Base-by-base conservation (phyloP, 2,329 filamentous ascomycete genomes). In the Penicillium sp. region DNA sequence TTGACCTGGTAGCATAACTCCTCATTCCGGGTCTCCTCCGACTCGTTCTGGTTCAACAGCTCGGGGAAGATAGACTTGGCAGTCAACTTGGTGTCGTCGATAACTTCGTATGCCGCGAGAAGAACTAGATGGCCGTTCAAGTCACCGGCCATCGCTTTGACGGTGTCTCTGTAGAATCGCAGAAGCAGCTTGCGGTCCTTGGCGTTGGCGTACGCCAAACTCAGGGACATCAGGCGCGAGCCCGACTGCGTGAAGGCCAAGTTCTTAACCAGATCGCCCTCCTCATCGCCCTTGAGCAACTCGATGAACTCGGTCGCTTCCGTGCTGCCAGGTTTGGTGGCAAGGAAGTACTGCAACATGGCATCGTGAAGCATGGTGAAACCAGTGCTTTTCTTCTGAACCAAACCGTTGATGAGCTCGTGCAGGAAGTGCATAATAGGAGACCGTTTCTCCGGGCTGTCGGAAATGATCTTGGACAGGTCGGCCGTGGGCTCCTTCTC, bases 281-380 rank as follows among this genome's bases (percentile, higher is more conserved):
- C 85, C 63, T 95, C 88, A 56, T 98, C 91, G 32, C 87, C 87
- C 73, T 94, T 95, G 62, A 98, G 76, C 57, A 94, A 78, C 68
- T 97, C 90, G 47, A 94, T 73, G 63, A 95, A 96, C 59, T 95
- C 89, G 26, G 77, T 86, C 34, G 88, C 84, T 66, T 97, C 91
- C 47, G 87, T 82, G 36, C 84, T 87, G 3, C 86, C 89, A 4
- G 80, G 75, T 55, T 86, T 84, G 38, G 84, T 82, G 60, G 86
- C 91, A 43, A 89, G 73, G 71, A 91, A 96, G 70, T 96, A 98
- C 67, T 98, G 91, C 49, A 96, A 76, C 90, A 98, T 95, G 40
- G 93, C 93, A 62, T 97, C 93, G 69, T 98, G 94, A 16, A 98
- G 80, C 79, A 98, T 94, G 2, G 91, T 97, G 71, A 98, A 97